Evolutionary conservation across 1,284 basidiomycete species (phyloP), one percentile per base, ranked within the genome.

Genomic region (Wallemia hederae): DNA sequence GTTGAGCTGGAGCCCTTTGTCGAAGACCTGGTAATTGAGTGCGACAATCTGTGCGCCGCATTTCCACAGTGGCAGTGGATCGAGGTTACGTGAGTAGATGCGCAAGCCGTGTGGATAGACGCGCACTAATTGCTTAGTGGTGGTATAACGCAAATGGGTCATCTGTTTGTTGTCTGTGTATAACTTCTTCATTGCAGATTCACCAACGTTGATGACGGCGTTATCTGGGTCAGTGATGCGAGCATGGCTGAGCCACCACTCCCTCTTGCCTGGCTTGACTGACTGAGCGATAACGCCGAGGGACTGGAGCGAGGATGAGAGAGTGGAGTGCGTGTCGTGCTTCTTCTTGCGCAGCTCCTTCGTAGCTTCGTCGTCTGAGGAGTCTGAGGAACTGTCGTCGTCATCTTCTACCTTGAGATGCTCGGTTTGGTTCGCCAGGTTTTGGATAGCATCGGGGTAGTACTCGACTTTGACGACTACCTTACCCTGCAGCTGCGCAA

Each of bases 1-100:
- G 63, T 80, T 80, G 33, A 81, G 66, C 60, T 72, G 70, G 60
- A 71, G 64, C 26, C 65, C 65, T 17, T 60, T 60, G 60, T 67
- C 67, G 60, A 65, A 78, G 19, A 69, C 70, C 68, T 82, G 80
- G 79, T 79, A 81, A 66, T 82, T 82, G 55, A 82, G 68, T 27
- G 77, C 75, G 3, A 74, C 75, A n/a, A 82, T 73, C 60, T 82
- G 80, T 1, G 77, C 75, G 1, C 80, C 78, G 39, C 69, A 72
- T 17, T 74, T 71, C 80, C 80, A 82, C 65, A 77, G 77, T n/a
- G 68, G 65, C 17, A 76, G 67, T 0, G 78, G 75, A 58, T 76
- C 70, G 60, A 77, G 70, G 66, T 81, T 80, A 63, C 71, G 74
- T 1, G 77, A 78, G 2, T 66, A 67, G 59, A 82, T 74, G 17